phyloP scores from a whole-genome alignment of 306 rosid species.

The Macrotyloma uniflorum region DNA sequence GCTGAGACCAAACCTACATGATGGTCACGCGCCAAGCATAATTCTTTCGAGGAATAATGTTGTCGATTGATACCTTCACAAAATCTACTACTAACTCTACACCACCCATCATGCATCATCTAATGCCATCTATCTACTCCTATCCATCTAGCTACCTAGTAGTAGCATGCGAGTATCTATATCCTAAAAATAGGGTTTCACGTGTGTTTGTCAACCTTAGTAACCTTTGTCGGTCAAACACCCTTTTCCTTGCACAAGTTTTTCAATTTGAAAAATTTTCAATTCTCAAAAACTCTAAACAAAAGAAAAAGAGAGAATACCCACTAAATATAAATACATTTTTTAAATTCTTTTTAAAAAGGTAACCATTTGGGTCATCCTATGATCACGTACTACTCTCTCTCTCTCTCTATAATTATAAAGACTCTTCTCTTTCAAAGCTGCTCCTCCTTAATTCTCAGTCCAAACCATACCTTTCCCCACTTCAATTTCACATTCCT shows the following conservation, averaged over 20 bases:
- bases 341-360: not conserved
- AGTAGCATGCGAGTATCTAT: constrained; percentile 12
- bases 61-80: not conserved
- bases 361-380: constrained; percentile 38
- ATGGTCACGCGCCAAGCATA: constrained; percentile 43
- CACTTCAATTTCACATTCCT: not conserved
- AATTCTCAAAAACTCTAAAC: not conserved
- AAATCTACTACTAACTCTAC: not conserved
- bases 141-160: not conserved
- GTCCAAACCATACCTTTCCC: constrained; percentile 35
- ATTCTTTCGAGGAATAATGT: constrained; percentile 34
- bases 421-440: constrained; percentile 52
- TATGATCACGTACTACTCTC: constrained; percentile 38
- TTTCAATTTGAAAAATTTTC: not conserved
- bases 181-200: constrained; percentile 50
- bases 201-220: constrained; percentile 70
- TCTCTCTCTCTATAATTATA: constrained; percentile 42
- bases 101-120: not conserved
- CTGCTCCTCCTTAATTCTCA: constrained; percentile 36
- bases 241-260: constrained; percentile 34
- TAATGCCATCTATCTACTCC: not conserved
- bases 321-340: not conserved
- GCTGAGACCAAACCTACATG: constrained; percentile 34
- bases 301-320: constrained; percentile 7
- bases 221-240: constrained; percentile 70